A percentile compares a stretch with the other conserved stretches of the same genome.
These are phyloP conservation scores for Plasmodium gonderi DNA, from an alignment of 169 alveolate genomes.

Conservation along the genomic window DNA sequence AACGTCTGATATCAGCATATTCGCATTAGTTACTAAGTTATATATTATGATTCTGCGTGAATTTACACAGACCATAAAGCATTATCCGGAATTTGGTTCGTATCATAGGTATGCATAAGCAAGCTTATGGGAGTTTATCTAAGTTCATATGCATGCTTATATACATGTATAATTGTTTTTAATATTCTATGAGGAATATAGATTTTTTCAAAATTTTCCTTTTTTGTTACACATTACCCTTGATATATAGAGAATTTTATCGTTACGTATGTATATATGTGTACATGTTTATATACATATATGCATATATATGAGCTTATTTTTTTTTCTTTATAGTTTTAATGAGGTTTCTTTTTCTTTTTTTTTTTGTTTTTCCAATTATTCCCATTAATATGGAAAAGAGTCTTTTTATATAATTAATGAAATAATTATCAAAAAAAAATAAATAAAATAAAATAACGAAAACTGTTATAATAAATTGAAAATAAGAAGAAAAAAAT, in stretches of 20 bases:
- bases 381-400: no score
- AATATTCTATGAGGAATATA: neutral
- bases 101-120: no score
- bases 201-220: neutral
- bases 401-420: no score
- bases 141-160: neutral
- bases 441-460: neutral
- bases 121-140: neutral
- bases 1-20: neutral
- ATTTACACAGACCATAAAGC: neutral
- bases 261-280: neutral
- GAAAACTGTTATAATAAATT: neutral
- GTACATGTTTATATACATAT: neutral
- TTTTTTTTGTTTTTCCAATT: neutral
- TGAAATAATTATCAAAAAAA: neutral
- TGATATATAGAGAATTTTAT: neutral
- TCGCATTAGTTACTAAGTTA: neutral
- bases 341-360: neutral
- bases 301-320: neutral
- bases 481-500: neutral
- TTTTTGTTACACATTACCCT: neutral
- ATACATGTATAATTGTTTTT: neutral
- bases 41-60: neutral
- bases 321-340: neutral
- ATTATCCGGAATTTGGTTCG: neutral